Conservation (phyloP, 768 basidiomycete species). For the Trametes cingulata region DNA sequence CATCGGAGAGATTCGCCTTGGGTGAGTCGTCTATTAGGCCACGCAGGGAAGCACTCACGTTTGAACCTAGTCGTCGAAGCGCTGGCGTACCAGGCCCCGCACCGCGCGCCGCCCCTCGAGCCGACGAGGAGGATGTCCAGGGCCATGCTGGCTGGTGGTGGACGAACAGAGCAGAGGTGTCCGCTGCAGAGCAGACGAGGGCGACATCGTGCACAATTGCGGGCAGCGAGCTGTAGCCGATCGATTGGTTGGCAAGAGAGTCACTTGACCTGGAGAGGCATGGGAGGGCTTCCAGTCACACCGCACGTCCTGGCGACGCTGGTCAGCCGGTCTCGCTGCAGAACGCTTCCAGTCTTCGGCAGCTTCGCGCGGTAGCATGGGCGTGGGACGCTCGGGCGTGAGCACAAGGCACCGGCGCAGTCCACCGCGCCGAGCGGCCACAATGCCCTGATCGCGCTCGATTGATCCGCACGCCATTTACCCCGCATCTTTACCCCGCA, state of each 20-base stretch:
- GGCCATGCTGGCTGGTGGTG: slow-evolving; percentile 13
- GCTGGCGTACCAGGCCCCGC: slow-evolving; percentile 3
- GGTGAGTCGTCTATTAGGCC: background rate
- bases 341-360: background rate
- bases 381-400: background rate
- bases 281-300: background rate
- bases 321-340: slow-evolving; percentile 19
- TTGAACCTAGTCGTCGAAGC: slow-evolving; percentile 8
- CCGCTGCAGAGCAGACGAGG: background rate
- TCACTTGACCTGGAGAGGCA: slow-evolving; percentile 19
- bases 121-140: slow-evolving; percentile 19
- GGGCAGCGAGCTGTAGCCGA: slow-evolving; percentile 17
- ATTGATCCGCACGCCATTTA: slow-evolving; percentile 7
- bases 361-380: slow-evolving; percentile 11
- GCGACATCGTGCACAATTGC: background rate
- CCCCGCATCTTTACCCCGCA: slow-evolving; percentile 22
- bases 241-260: slow-evolving; percentile 19
- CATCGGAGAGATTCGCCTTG: background rate
- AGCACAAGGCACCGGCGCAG: background rate
- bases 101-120: slow-evolving; percentile 13
- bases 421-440: background rate
- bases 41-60: slow-evolving; percentile 3
- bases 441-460: slow-evolving; percentile 9
- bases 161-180: slow-evolving; percentile 3
- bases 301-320: background rate